Base-by-base conservation (phyloP, 768 basidiomycete species). In the Paxillus ammoniavirescens region DNA sequence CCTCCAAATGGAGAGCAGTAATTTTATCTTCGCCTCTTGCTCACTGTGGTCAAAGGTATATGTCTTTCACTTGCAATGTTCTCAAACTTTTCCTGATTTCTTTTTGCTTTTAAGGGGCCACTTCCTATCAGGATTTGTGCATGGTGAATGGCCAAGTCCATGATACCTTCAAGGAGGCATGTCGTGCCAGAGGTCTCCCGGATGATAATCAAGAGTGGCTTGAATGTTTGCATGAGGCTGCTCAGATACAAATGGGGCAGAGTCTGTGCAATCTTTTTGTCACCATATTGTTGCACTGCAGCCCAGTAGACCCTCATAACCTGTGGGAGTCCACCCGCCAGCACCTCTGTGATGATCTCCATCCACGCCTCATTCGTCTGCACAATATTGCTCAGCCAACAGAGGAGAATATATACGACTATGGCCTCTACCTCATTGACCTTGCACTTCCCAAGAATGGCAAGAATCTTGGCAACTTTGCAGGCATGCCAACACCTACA, bases 1-100 rank as follows among this genome's bases (percentile, higher is more conserved):
- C 49, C 58, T 47, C 63, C 71, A 2, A 51, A 51, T 36, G 52
- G 59, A 37, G 73, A 75, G 1, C 74, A 80, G 42, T 44, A 53
- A 0, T 79, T 77, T 44, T 78, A 78, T 49, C 62, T 81, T 5
- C 43, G 66, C 3, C 62, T 68, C 5, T 60, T 79, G 2, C 68
- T 80, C 0, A 74, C 76, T 43, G 60, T 69, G 40, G 69, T 75
- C 18, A 68, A 61, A 49, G 57, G 48, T 59, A 13, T 26, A 3
- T 26, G 23, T 26, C 23, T 26, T 26, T 26, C 23, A 26, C 3
- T 5, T 26, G 23, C 23, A 26, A n/a, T n/a, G n/a, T n/a, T n/a
- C n/a, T n/a, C n/a, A n/a, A n/a, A n/a, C 12, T 38, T 9, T 15
- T 8, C 7, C 17, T 38, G 12, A 38, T 5, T 15, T 23, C 23